A percentile compares a stretch with the other conserved stretches of the same genome.
Conservation (phyloP, 2,329 filamentous ascomycete species). For the Phaeosphaeriaceae sp. region DNA sequence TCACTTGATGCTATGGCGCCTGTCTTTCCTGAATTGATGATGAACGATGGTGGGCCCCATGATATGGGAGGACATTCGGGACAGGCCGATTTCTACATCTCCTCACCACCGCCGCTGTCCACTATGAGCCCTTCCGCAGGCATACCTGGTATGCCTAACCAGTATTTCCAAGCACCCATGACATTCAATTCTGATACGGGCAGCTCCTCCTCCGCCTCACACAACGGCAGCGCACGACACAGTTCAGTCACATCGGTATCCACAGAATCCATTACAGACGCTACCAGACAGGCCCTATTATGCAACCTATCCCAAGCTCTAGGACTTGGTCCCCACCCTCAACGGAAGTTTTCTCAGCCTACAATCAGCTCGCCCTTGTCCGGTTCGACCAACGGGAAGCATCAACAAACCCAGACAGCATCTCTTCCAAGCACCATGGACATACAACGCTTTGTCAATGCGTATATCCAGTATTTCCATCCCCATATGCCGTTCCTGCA, state of each 20-base stretch:
- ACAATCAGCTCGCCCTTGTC: constrained; percentile 62
- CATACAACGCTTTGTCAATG: constrained; percentile 86
- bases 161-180: constrained; percentile 70
- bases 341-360: constrained; percentile 67
- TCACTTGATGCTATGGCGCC: constrained; percentile 76
- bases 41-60: constrained; percentile 75
- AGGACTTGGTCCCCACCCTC: constrained; percentile 56
- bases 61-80: constrained; percentile 73
- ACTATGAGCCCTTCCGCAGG: constrained; percentile 73
- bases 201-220: constrained; percentile 69
- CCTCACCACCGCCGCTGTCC: constrained; percentile 77
- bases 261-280: constrained; percentile 71
- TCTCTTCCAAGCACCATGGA: constrained; percentile 81
- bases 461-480: constrained; percentile 92
- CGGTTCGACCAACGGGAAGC: constrained; percentile 35
- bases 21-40: constrained; percentile 76
- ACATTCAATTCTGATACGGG: constrained; percentile 73
- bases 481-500: constrained; percentile 95
- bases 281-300: constrained; percentile 68
- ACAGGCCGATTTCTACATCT: constrained; percentile 75
- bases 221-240: constrained; percentile 70
- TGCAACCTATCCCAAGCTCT: constrained; percentile 67
- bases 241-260: constrained; percentile 67
- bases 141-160: constrained; percentile 68
- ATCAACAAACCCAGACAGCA: constrained; percentile 54